These are phyloP conservation scores for Trametes coccinea DNA, from an alignment of 768 basidiomycete species.

Conservation along the genomic window DNA sequence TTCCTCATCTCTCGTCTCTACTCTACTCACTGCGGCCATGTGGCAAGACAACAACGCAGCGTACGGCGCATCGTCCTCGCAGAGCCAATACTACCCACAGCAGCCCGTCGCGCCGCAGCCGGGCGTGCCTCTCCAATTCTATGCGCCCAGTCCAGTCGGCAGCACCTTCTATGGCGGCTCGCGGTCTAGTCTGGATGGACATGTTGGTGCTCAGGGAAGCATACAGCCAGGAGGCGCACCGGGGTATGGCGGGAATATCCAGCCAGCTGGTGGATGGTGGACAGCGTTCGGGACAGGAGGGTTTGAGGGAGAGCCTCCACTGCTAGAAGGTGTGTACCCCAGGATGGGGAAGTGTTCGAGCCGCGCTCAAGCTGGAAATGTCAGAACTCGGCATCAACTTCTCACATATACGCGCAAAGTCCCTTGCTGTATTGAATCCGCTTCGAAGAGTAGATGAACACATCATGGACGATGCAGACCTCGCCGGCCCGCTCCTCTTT, in stretches of 20 bases:
- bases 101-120: constrained; percentile 42
- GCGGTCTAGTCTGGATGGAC: constrained; percentile 77
- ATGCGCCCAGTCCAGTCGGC: constrained; percentile 60
- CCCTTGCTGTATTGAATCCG: constrained; percentile 94
- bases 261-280: constrained; percentile 82
- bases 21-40: constrained; percentile 43
- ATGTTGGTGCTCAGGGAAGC: constrained; percentile 54
- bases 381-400: constrained; percentile 98
- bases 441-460: constrained; percentile 78
- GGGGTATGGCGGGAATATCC: constrained; percentile 72
- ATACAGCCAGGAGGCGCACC: constrained; percentile 48
- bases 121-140: constrained; percentile 74
- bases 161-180: constrained; percentile 67
- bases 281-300: constrained; percentile 95
- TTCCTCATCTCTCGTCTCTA: constrained; percentile 4
- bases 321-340: constrained; percentile 75
- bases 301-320: constrained; percentile 92
- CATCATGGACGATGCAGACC: constrained; percentile 99
- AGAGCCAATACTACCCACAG: constrained; percentile 54
- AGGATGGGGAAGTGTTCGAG: neutral
- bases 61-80: constrained; percentile 63
- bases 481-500: constrained; percentile 94
- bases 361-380: neutral
- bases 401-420: constrained; percentile 91
- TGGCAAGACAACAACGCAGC: constrained; percentile 70